These are phyloP conservation scores for Aspergillus jensenii DNA, from an alignment of 2,329 filamentous ascomycete species.

Conservation along the genomic window DNA sequence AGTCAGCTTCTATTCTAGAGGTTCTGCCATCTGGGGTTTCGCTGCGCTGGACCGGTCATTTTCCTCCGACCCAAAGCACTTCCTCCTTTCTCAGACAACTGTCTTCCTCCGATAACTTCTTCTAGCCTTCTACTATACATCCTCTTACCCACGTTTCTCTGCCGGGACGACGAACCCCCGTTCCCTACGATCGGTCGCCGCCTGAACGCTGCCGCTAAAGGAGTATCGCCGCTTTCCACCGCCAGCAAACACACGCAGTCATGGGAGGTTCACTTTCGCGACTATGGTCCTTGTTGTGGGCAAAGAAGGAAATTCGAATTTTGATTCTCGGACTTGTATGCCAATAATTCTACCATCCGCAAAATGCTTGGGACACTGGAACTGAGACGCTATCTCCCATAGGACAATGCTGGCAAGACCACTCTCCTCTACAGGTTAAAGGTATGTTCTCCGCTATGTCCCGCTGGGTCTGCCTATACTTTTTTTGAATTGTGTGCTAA, in stretches of 20 bases:
- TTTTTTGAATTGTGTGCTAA: background rate
- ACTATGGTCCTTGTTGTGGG: slow-evolving; percentile 73
- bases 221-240: slow-evolving; percentile 2
- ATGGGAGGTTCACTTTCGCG: slow-evolving; percentile 60
- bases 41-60: background rate
- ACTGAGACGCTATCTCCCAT: slow-evolving; percentile 19
- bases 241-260: slow-evolving; percentile 17
- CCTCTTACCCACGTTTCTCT: background rate
- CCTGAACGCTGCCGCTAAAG: background rate
- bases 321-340: slow-evolving; percentile 88
- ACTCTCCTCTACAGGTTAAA: slow-evolving; percentile 95
- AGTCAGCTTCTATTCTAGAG: slow-evolving; percentile 20
- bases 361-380: slow-evolving; percentile 10
- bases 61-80: background rate
- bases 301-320: slow-evolving; percentile 98
- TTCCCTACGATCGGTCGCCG: background rate
- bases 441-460: slow-evolving; percentile 51
- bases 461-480: background rate
- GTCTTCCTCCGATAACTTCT: background rate
- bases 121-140: background rate
- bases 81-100: background rate
- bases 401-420: slow-evolving; percentile 99
- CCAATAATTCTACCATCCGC: slow-evolving; percentile 16
- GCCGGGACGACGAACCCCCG: background rate
- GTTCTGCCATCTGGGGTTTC: slow-evolving; percentile 4